Conservation (phyloP, 257 asterid genomes). For the Ehretia macrophylla region DNA sequence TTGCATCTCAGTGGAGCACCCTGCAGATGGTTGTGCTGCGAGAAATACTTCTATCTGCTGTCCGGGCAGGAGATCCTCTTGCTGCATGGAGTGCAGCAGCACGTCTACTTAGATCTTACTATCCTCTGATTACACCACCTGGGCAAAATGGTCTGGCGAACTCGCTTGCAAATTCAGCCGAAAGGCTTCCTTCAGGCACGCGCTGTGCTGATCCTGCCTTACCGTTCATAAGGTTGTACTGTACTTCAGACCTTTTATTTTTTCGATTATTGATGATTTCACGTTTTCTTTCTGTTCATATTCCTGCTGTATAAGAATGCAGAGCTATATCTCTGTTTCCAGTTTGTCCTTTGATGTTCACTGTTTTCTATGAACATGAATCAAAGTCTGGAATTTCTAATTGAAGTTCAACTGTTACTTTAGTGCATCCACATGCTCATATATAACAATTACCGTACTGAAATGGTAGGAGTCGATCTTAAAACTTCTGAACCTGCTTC, state of each 20-base stretch:
- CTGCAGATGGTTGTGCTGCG: constrained; percentile 98
- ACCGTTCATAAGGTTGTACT: constrained; percentile 80
- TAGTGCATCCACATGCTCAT: too few species aligned
- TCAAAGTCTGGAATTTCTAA: too few species aligned
- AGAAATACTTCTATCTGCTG: constrained; percentile 92
- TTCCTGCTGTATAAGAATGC: background rate
- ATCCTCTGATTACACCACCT: constrained; percentile 95
- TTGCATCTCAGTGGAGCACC: constrained; percentile 98
- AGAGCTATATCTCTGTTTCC: background rate
- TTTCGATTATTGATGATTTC: constrained; percentile 11
- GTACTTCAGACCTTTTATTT: constrained; percentile 6
- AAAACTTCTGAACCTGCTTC: too few species aligned
- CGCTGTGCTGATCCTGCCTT: constrained; percentile 95
- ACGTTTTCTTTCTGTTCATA: background rate
- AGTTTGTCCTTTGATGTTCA: background rate
- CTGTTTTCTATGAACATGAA: constrained; percentile 10
- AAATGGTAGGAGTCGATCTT: too few species aligned
- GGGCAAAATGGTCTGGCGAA: constrained; percentile 94
- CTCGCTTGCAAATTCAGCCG: constrained; percentile 83
- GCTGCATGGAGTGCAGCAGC: constrained; percentile 99
- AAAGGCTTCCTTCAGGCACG: constrained; percentile 94
- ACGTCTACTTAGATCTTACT: constrained; percentile 90
- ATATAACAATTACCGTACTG: too few species aligned
- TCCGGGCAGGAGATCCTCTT: constrained; percentile 98
- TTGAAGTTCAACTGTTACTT: too few species aligned